A percentile compares a stretch with the other conserved stretches of the same genome.
phyloP scores from a whole-genome alignment of 345 rosid species.

The Lumnitzera racemosa region DNA sequence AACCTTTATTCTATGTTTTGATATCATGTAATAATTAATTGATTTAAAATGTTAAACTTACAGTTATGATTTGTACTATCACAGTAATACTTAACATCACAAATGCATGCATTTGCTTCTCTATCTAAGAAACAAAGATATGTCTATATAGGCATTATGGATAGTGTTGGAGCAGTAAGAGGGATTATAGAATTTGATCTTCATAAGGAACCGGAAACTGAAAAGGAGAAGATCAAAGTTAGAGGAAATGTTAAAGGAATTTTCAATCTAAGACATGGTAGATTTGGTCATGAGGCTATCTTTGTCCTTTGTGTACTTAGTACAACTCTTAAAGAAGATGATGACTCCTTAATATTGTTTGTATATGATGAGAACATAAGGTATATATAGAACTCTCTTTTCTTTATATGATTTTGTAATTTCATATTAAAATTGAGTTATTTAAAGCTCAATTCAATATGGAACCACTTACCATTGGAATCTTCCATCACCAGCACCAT shows the following conservation, averaged over 20 bases:
- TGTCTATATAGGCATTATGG: constrained; percentile 79
- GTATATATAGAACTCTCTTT: constrained; percentile 19
- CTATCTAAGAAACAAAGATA: constrained; percentile 70
- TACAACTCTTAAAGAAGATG: constrained; percentile 68
- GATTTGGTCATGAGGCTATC: constrained; percentile 91
- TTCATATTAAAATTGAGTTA: too few relatives aligned
- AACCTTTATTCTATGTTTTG: too few relatives aligned
- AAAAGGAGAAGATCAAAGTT: constrained; percentile 55
- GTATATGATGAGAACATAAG: constrained; percentile 81
- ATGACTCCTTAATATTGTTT: constrained; percentile 79
- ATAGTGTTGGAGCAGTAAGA: constrained; percentile 61
- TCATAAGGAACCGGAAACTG: constrained; percentile 65
- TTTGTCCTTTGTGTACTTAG: constrained; percentile 67
- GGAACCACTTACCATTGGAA: too few relatives aligned
- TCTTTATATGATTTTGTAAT: too few relatives aligned
- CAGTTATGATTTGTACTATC: background rate
- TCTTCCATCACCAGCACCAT: too few relatives aligned
- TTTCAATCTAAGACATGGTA: constrained; percentile 71
- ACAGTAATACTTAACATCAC: background rate
- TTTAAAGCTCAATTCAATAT: too few relatives aligned
- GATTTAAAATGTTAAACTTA: too few relatives aligned
- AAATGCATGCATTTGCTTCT: background rate
- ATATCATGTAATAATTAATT: too few relatives aligned
- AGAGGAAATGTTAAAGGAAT: constrained; percentile 88
- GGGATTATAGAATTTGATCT: constrained; percentile 87